A percentile compares a stretch with the other conserved stretches of the same genome.
These are phyloP conservation scores for Dictyostelium brefeldianum DNA, from an alignment of 78 protist species.

Conservation along the genomic window DNA sequence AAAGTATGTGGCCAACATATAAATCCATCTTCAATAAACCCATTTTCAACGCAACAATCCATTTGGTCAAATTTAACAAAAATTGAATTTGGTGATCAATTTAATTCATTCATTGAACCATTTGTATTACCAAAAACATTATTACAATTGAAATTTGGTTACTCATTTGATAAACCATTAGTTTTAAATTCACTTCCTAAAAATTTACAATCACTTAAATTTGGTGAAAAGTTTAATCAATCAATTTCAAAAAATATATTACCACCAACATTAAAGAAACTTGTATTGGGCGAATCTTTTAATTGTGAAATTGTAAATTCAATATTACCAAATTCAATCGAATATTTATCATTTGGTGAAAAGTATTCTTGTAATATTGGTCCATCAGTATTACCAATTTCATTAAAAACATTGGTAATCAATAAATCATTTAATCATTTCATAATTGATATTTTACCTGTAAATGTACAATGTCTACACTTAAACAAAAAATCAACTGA, in stretches of 20 bases:
- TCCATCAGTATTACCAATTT: background rate
- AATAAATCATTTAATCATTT: background rate
- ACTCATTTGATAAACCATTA: background rate
- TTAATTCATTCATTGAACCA: background rate
- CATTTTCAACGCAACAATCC: background rate
- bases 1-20: constrained; percentile 1
- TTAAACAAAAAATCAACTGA: background rate
- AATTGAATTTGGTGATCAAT: background rate
- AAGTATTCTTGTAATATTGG: background rate
- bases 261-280: background rate
- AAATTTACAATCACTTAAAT: background rate
- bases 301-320: background rate
- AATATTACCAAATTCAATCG: background rate
- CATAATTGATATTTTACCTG: background rate
- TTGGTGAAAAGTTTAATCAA: constrained; percentile 10
- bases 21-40: background rate
- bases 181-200: background rate
- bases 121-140: background rate
- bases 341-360: background rate
- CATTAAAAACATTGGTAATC: background rate
- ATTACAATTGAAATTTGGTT: background rate
- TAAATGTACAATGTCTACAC: background rate
- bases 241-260: background rate
- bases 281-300: background rate
- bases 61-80: background rate